Evolutionary conservation across 495 filamentous ascomycete genomes (phyloP).

Genomic region (Lophiostoma macrostomum): DNA sequence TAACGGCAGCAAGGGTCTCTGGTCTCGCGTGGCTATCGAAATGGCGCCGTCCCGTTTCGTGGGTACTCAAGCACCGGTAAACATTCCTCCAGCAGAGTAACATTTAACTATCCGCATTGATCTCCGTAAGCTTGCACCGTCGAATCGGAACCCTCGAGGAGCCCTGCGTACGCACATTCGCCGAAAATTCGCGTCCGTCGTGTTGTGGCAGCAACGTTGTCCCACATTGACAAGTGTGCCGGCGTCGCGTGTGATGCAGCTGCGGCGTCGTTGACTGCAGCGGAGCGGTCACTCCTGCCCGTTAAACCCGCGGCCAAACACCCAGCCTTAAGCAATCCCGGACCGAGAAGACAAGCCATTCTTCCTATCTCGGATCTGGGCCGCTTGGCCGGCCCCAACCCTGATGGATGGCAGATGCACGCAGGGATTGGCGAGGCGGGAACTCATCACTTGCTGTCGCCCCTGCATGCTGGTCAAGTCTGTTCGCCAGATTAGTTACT

Average conservation of each 20-base stretch:
- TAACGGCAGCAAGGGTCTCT: too few species aligned
- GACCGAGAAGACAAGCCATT: too few species aligned
- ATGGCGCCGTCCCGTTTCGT: too few species aligned
- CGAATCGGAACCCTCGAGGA: slow-evolving; percentile 17
- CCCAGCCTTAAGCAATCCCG: too few species aligned
- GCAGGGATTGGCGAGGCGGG: slow-evolving; percentile 28
- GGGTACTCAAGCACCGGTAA: too few species aligned
- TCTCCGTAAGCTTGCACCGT: neutral
- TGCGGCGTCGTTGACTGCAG: neutral
- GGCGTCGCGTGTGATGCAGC: slow-evolving; percentile 17
- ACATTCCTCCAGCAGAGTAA: too few species aligned
- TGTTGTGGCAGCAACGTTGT: slow-evolving; percentile 11
- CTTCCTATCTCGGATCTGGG: neutral
- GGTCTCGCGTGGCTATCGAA: too few species aligned
- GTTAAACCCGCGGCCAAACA: neutral
- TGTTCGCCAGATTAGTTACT: slow-evolving; percentile 12
- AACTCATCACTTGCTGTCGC: slow-evolving; percentile 23
- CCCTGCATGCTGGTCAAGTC: slow-evolving; percentile 25
- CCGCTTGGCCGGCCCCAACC: neutral
- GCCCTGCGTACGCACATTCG: slow-evolving; percentile 7
- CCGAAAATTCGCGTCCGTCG: neutral
- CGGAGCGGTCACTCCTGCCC: too few species aligned
- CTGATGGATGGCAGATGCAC: slow-evolving; percentile 13
- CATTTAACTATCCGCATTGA: too few species aligned
- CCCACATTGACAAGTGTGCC: neutral